These are phyloP conservation scores for Drechslerella stenobrocha DNA, from an alignment of 2,329 filamentous ascomycete species.

Conservation along the genomic window DNA sequence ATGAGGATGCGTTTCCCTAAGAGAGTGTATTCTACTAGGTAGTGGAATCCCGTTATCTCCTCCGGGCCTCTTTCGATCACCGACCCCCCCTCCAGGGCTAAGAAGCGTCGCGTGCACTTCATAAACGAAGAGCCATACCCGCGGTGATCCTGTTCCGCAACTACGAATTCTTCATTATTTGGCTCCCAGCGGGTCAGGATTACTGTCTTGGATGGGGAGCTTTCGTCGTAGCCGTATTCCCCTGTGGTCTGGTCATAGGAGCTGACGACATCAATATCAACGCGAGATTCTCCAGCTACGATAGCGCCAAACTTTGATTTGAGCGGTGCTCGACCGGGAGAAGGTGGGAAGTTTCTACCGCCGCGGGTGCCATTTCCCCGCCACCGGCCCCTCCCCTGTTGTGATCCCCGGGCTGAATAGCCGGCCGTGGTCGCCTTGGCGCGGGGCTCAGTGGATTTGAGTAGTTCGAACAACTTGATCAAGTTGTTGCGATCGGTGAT, in stretches of 20 bases:
- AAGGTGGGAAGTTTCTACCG: not conserved
- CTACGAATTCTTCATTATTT: conserved; percentile 10
- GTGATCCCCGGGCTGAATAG: not conserved
- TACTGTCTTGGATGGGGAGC: not conserved
- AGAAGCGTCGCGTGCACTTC: conserved; percentile 5
- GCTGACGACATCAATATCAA: conserved; percentile 28
- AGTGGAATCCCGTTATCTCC: conserved; percentile 25
- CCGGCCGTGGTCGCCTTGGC: no score
- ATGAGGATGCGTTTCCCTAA: conserved; percentile 20
- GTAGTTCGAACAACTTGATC: conserved; percentile 28
- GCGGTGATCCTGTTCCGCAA: conserved; percentile 6
- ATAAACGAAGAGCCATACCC: conserved; percentile 26
- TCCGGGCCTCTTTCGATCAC: not conserved
- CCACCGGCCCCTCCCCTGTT: not conserved
- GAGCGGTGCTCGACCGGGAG: not conserved
- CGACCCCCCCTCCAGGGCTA: conserved; percentile 6
- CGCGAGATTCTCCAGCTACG: conserved; percentile 14
- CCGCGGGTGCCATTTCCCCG: not conserved
- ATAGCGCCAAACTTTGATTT: no score
- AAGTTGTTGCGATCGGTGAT: conserved; percentile 34
- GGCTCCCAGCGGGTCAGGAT: conserved; percentile 30
- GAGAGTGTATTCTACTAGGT: conserved; percentile 21
- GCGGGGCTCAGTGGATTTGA: not conserved
- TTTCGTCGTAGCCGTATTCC: conserved; percentile 11
- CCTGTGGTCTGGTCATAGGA: conserved; percentile 18